Conservation (phyloP, 768 basidiomycete genomes). For the Sarcodon aspratus region DNA sequence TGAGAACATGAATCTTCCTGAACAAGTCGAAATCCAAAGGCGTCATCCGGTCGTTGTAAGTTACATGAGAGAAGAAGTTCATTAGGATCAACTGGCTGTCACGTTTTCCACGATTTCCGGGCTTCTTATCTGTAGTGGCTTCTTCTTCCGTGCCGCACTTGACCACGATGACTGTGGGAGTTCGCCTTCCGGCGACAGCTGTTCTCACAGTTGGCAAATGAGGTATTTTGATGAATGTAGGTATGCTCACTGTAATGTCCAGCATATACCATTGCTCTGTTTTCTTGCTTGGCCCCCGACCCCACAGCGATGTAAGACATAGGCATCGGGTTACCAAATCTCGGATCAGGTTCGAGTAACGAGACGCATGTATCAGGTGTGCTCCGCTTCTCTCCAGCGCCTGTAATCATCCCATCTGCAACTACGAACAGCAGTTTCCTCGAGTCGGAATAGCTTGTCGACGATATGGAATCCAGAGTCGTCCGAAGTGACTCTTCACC, state of each 20-base stretch:
- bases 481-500: conserved; percentile 86
- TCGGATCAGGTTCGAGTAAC: conserved; percentile 82
- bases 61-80: conserved; percentile 99
- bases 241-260: conserved; percentile 88
- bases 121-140: conserved; percentile 76
- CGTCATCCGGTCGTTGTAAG: conserved; percentile 97
- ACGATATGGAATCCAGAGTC: conserved; percentile 89
- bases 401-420: conserved; percentile 98
- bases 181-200: conserved; percentile 82
- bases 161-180: conserved; percentile 88
- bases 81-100: conserved; percentile 98
- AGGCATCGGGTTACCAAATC: conserved; percentile 92
- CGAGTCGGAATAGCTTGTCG: conserved; percentile 82
- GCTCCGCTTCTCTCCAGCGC: conserved; percentile 88
- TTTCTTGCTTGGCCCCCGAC: conserved; percentile 79
- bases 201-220: neutral
- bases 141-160: conserved; percentile 93
- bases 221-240: neutral
- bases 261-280: conserved; percentile 96
- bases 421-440: conserved; percentile 91
- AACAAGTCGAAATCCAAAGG: conserved; percentile 98
- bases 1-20: conserved; percentile 88
- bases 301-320: conserved; percentile 93
- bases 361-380: conserved; percentile 96
- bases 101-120: conserved; percentile 96